Conservation (phyloP, 2,329 filamentous ascomycete species). For the Davidsoniella australis region DNA sequence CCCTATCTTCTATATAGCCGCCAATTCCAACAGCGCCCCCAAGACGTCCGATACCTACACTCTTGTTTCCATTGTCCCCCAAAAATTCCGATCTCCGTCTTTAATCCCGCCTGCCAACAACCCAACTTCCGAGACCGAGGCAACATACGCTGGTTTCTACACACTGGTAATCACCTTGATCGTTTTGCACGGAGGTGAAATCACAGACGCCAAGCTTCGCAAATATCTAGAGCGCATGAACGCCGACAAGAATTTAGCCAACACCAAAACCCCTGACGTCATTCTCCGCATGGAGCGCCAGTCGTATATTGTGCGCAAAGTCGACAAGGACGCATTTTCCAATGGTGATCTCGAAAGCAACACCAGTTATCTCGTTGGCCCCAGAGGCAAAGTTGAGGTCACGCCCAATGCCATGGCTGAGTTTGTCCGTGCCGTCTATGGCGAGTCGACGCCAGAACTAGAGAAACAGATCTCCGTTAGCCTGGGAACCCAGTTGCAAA, state of each 20-base stretch:
- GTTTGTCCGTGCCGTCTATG: constrained; percentile 47
- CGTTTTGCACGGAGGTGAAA: constrained; percentile 49
- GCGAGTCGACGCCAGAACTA: constrained; percentile 33
- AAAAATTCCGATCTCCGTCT: constrained; percentile 43
- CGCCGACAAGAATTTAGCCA: constrained; percentile 54
- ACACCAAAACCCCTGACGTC: constrained; percentile 59
- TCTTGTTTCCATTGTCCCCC: constrained; percentile 55
- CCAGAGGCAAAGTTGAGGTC: constrained; percentile 72
- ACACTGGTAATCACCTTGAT: constrained; percentile 67
- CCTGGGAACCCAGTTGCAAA: constrained; percentile 30
- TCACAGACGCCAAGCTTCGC: constrained; percentile 64
- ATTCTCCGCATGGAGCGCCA: constrained; percentile 63
- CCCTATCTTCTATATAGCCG: constrained; percentile 18
- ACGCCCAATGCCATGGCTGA: constrained; percentile 58
- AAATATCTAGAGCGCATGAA: constrained; percentile 61
- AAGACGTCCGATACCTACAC: constrained; percentile 57
- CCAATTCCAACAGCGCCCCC: constrained; percentile 31
- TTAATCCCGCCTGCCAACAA: constrained; percentile 54
- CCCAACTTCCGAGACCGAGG: constrained; percentile 50
- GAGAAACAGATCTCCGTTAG: constrained; percentile 44
- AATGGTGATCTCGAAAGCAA: constrained; percentile 42
- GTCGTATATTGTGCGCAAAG: constrained; percentile 61
- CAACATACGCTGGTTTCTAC: constrained; percentile 67
- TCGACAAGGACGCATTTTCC: constrained; percentile 39
- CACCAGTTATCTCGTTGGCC: constrained; percentile 69